Evolutionary conservation across 1,284 basidiomycete genomes (phyloP), one percentile per base, ranked within the genome.

Genomic region (Hymenochaete sp.): DNA sequence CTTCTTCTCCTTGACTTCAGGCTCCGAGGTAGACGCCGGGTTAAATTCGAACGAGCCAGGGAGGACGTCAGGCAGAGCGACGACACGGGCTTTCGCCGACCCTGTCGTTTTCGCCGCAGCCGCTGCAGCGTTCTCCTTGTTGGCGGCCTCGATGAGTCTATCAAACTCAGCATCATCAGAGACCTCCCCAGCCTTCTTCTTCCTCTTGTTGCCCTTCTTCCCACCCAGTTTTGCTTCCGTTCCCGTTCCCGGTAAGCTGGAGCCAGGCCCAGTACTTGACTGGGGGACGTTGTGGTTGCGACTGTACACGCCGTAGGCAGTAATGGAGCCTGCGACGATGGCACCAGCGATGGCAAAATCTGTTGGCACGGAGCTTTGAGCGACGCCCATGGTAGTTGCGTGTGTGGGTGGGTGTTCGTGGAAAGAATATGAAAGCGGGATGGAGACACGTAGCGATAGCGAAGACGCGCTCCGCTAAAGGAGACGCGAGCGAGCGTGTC

Each of bases 341-440:
- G 64, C 58, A 14, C 63, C 60, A 14, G 69, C 62, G 37, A 68
- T 42, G 14, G 64, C 59, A 37, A 62, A 56, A 49, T 70, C 68
- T 5, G 65, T 52, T n/a, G 71, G 62, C 22, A 74, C 41, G 38
- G 63, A 57, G 54, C 72, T 75, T 49, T 71, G 69, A 35, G 67
- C 56, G 10, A 68, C 67, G 42, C 75, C 75, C 75, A 77, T 77
- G 43, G 40, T 44, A 36, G 21, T n/a, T n/a, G n/a, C n/a, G n/a
- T n/a, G n/a, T n/a, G n/a, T n/a, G n/a, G n/a, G n/a, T n/a, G n/a
- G n/a, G n/a, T n/a, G n/a, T n/a, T n/a, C n/a, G n/a, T n/a, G n/a
- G n/a, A n/a, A n/a, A n/a, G n/a, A n/a, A n/a, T n/a, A n/a, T n/a
- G n/a, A n/a, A n/a, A n/a, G n/a, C n/a, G n/a, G n/a, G n/a, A n/a